phyloP scores from a whole-genome alignment of 2,329 filamentous ascomycete species.

The Fusarium chuoi region DNA sequence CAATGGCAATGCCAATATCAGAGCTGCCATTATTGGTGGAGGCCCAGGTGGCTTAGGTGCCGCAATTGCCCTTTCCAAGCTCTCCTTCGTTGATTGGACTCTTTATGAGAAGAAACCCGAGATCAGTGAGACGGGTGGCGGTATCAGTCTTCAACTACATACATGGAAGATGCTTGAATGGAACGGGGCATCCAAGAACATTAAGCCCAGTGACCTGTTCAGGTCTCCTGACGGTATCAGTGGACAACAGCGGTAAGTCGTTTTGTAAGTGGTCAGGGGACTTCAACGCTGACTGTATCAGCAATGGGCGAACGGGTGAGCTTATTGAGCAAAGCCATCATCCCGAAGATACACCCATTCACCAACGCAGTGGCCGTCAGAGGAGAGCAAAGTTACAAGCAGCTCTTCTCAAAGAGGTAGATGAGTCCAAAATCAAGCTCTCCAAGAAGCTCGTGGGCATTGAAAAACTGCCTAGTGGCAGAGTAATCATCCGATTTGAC shows the following conservation, averaged over 20 bases:
- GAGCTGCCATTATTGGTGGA: slow-evolving; percentile 44
- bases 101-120: slow-evolving; percentile 51
- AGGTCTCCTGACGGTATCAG: slow-evolving; percentile 41
- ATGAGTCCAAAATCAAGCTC: slow-evolving; percentile 55
- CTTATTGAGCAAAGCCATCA: slow-evolving; percentile 39
- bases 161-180: slow-evolving; percentile 51
- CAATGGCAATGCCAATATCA: slow-evolving; percentile 7
- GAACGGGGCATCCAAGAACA: slow-evolving; percentile 47
- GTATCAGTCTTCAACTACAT: slow-evolving; percentile 50
- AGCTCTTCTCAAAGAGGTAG: slow-evolving; percentile 59
- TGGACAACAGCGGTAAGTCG: slow-evolving; percentile 40
- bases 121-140: slow-evolving; percentile 51
- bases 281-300: background rate
- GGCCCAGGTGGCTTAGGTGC: slow-evolving; percentile 45
- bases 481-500: slow-evolving; percentile 56
- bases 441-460: slow-evolving; percentile 56
- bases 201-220: slow-evolving; percentile 45
- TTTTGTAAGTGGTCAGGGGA: rapidly evolving
- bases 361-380: slow-evolving; percentile 44
- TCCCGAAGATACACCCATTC: slow-evolving; percentile 37
- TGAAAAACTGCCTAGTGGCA: slow-evolving; percentile 49
- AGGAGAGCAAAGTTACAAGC: slow-evolving; percentile 56
- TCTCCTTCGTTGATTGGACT: slow-evolving; percentile 46
- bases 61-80: slow-evolving; percentile 47
- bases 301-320: slow-evolving; percentile 48